Evolutionary conservation across 169 alveolate species (phyloP), one percentile per base, ranked within the genome.

Genomic region (Eimeria brunetti): DNA sequence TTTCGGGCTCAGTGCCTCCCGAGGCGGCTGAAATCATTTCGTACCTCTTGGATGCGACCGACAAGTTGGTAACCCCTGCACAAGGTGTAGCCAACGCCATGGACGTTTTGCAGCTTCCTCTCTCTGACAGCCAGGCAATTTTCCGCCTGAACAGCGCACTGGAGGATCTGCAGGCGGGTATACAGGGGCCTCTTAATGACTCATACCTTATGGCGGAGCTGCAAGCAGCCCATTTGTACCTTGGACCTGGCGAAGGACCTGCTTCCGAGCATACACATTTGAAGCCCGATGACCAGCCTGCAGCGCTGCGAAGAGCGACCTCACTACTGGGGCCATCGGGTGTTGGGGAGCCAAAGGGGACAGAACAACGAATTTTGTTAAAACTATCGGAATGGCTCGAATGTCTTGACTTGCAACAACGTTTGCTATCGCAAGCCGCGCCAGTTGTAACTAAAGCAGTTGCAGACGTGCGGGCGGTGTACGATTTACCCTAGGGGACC

Each of bases 11-110:
- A 41, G 16, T 73, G 6, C 18, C 49, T 9, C n/a, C 24, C 22
- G 64, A 4, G 88, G 14, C 51, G 71, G 73, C 33, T 81, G 41
- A 81, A 44, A 14, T 51, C 44, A 27, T 76, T 46, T 9, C 86
- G 33, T 46, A 5, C 60, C 86, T 76, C 20, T 76, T 49, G 86
- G 86, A 5, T 7, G 86, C 62, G 44, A 76, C 64, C 41, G 86
- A 41, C 86, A 81, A 53, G 89, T 81, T 81, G 49, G 71, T 30
- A n/a, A 75, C 89, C 53, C 51, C 89, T 27, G 89, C 73, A 81
- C 30, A 51, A 24, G 33, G 33, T 53, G 30, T 81, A 53, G 30
- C 33, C 36, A 1, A 81, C 51, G 69, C 71, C 12, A 14, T 81
- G 18, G 89, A 49, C 51, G 62, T 33, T 49, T 30, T 81, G 69